Evolutionary conservation across 2,329 filamentous ascomycete species (phyloP).

Genomic region (Byssothecium circinans): DNA sequence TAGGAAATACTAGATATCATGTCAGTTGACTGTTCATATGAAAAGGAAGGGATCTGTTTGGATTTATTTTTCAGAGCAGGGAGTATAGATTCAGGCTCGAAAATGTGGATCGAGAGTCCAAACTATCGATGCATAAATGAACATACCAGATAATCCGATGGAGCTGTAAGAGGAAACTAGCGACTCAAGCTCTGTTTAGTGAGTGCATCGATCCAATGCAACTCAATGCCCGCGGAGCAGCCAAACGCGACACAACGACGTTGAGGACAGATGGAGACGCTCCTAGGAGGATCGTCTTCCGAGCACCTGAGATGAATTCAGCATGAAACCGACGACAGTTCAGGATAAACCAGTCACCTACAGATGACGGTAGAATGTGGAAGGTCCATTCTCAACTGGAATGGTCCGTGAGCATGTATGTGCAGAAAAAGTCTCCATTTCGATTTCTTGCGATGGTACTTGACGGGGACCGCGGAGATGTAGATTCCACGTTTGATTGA

Average conservation of each 20-base stretch:
- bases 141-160: conserved; percentile 54
- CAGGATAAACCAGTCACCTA: background rate
- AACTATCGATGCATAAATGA: background rate
- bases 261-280: conserved; percentile 66
- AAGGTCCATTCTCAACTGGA: conserved; percentile 36
- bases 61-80: too few species aligned
- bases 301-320: conserved; percentile 47
- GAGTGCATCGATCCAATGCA: conserved; percentile 60
- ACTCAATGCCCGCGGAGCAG: conserved; percentile 62
- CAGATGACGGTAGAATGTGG: conserved; percentile 50
- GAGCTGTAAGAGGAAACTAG: conserved; percentile 59
- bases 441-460: background rate
- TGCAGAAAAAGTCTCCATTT: background rate
- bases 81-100: too few species aligned
- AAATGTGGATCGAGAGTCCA: too few species aligned
- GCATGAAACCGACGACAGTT: too few species aligned
- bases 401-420: conserved; percentile 14
- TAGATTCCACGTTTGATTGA: conserved; percentile 38
- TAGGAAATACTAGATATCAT: conserved; percentile 55
- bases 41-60: too few species aligned
- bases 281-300: conserved; percentile 64
- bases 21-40: background rate
- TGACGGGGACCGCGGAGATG: conserved; percentile 16
- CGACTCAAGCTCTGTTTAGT: conserved; percentile 55
- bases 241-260: conserved; percentile 67